Percentiles rank a stretch among this genome's conserved stretches.
Conservation (phyloP, 2,329 filamentous ascomycete genomes). For the Graphilbum fragrans region DNA sequence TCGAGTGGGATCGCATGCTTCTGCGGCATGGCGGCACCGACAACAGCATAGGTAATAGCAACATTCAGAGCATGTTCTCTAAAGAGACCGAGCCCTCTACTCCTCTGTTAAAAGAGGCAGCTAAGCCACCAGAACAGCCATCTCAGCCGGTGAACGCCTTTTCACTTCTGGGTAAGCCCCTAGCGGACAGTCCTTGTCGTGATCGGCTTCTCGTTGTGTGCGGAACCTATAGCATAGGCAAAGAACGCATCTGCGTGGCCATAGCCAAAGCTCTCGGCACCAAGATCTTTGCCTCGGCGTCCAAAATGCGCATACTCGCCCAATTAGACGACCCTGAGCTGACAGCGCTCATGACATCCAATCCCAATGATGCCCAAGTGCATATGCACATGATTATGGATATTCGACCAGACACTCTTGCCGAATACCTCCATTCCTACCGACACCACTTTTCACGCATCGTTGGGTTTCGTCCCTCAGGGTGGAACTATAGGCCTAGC, state of each 20-base stretch:
- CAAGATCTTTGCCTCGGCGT: slow-evolving; percentile 78
- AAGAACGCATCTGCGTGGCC: slow-evolving; percentile 87
- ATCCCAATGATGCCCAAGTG: slow-evolving; percentile 80
- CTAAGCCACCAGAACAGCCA: slow-evolving; percentile 13
- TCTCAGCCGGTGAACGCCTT: slow-evolving; percentile 10
- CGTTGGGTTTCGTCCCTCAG: slow-evolving; percentile 83
- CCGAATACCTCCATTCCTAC: slow-evolving; percentile 74
- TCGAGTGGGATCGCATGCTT: slow-evolving; percentile 31
- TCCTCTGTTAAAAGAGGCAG: too few species aligned
- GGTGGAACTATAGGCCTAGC: slow-evolving; percentile 77
- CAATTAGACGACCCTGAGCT: slow-evolving; percentile 82
- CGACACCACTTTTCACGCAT: slow-evolving; percentile 74
- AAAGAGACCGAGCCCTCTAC: too few species aligned
- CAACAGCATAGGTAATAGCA: slow-evolving; percentile 22
- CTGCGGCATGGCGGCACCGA: slow-evolving; percentile 18
- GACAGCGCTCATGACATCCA: slow-evolving; percentile 58
- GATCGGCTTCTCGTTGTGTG: slow-evolving; percentile 81
- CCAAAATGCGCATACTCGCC: slow-evolving; percentile 73
- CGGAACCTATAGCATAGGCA: slow-evolving; percentile 95
- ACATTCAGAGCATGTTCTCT: slow-evolving; percentile 41
- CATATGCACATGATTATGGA: slow-evolving; percentile 97
- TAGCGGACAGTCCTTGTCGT: slow-evolving; percentile 15
- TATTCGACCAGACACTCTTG: slow-evolving; percentile 79
- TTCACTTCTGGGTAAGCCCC: slow-evolving; percentile 10
- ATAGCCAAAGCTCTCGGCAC: slow-evolving; percentile 76